phyloP scores from a whole-genome alignment of 495 filamentous ascomycete species.

The Neurospora sp. region DNA sequence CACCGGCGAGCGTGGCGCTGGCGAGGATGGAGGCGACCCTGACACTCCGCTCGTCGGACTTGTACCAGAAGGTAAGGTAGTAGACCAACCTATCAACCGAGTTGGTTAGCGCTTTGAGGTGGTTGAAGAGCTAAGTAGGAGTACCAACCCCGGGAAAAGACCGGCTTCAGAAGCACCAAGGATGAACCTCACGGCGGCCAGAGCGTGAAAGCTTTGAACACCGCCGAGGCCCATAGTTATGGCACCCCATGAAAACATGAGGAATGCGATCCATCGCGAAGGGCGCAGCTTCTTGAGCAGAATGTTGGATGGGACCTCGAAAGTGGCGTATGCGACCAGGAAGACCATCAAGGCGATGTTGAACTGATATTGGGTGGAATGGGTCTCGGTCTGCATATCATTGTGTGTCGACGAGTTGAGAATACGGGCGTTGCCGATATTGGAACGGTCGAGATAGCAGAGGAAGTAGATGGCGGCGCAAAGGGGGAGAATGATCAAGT shows the following conservation, averaged over 20 bases:
- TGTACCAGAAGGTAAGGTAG: slow-evolving; percentile 65
- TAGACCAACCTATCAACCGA: slow-evolving; percentile 31
- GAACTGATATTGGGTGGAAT: slow-evolving; percentile 52
- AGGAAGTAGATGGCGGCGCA: slow-evolving; percentile 52
- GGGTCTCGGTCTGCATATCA: slow-evolving; percentile 53
- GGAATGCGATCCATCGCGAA: slow-evolving; percentile 55
- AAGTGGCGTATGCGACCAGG: slow-evolving; percentile 56
- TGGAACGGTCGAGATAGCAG: slow-evolving; percentile 57
- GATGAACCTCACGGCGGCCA: slow-evolving; percentile 56
- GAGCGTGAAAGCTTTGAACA: slow-evolving; percentile 39
- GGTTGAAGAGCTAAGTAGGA: too few species aligned
- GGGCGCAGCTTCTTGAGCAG: slow-evolving; percentile 58
- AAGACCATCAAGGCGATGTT: slow-evolving; percentile 68
- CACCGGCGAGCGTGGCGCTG: slow-evolving; percentile 58
- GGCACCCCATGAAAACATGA: slow-evolving; percentile 61
- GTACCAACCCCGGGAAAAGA: slow-evolving; percentile 50
- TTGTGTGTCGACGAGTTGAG: slow-evolving; percentile 48
- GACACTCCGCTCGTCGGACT: slow-evolving; percentile 51
- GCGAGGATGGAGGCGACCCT: slow-evolving; percentile 57
- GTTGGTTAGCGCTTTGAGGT: not conserved
- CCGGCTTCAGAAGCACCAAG: slow-evolving; percentile 47
- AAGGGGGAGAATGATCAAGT: slow-evolving; percentile 49
- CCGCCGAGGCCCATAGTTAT: slow-evolving; percentile 55
- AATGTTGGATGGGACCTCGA: slow-evolving; percentile 66
- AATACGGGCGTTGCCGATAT: slow-evolving; percentile 60